Evolutionary conservation across 1,139 yeast species (phyloP), one percentile per base, ranked within the genome.

Genomic region (Zygoascus sp.): DNA sequence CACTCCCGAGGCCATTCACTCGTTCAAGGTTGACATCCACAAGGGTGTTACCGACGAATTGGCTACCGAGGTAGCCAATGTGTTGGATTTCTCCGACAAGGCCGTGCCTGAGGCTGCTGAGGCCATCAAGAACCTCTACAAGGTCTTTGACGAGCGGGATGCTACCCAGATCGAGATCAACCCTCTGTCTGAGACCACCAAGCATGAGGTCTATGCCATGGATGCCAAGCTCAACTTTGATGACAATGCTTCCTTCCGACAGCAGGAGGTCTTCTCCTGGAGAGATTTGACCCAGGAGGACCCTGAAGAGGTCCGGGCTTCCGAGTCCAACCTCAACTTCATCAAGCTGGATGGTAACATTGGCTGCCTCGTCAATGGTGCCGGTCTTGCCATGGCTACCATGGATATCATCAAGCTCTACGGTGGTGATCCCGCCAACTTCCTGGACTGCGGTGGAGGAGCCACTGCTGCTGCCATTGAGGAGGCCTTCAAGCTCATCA

Each of bases 351-450:
- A 92, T 67, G 99, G 98, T 71, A 87, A 88, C 77, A 90, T 92
- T 65, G 99, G 98, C 64, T 92, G 96, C 77, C 78, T 92, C 57
- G 99, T 92, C 67, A 92, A 92, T 71, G 99, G 99, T 76, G 99
- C 99, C 50, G 99, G 99, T 72, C 81, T 92, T 66, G 99, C 99
- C 63, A 92, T 92, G 99, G 98, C 99, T 63, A 92, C 99, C 58
- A 90, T 92, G 97, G 99, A 92, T 72, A 95, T 94, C 69, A 88
- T 92, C 76, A 90, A 94, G 76, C 80, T 94, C 63, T 86, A 89
- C 75, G 97, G 97, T 63, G 99, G 99, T 69, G 88, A 82, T 62
- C 99, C 99, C 62, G 99, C 98, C 58, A 92, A 92, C 79, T 92
- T 92, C 80, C 80, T 92, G 70, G 99, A 92, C 76, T 92, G 97